Percentiles rank a stretch among this genome's conserved stretches.
These are phyloP conservation scores for Chlorophyllum brunneum DNA, from an alignment of 768 basidiomycete species.

Conservation along the genomic window DNA sequence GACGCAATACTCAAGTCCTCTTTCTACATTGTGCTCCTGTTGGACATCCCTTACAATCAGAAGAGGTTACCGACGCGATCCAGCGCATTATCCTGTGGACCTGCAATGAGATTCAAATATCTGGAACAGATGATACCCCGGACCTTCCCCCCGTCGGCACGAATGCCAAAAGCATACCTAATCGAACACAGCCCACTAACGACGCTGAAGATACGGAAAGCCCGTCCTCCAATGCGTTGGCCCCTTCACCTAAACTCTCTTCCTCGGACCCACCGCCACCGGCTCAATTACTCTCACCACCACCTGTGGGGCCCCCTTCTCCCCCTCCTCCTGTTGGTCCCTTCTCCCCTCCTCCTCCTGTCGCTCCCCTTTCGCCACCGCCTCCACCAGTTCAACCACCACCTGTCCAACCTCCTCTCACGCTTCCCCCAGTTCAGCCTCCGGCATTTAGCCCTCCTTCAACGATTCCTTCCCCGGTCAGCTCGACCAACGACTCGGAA, in stretches of 20 bases:
- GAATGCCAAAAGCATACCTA: neutral
- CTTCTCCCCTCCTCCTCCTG: neutral
- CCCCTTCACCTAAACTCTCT: neutral
- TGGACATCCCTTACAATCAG: slow-evolving; percentile 57
- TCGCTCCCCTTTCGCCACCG: neutral
- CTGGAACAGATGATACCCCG: slow-evolving; percentile 6
- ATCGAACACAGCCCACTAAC: neutral
- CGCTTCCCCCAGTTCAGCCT: slow-evolving; percentile 1
- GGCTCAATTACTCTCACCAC: slow-evolving; percentile 1
- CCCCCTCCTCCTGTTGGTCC: slow-evolving; percentile 1
- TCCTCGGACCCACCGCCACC: neutral
- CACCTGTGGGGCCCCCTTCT: neutral
- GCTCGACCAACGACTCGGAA: slow-evolving; percentile 10
- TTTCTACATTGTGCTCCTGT: slow-evolving; percentile 73
- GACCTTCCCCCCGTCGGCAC: slow-evolving; percentile 11
- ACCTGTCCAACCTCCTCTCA: neutral
- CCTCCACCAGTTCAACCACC: slow-evolving; percentile 3
- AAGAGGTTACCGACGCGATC: slow-evolving; percentile 66
- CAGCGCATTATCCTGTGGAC: slow-evolving; percentile 61
- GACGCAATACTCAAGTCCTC: slow-evolving; percentile 39
- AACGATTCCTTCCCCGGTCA: neutral
- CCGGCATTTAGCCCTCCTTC: slow-evolving; percentile 1
- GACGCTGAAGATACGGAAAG: neutral
- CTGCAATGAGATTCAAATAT: slow-evolving; percentile 31
- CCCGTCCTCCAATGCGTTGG: neutral